A percentile compares a stretch with the other conserved stretches of the same genome.
Evolutionary conservation across 495 filamentous ascomycete species (phyloP).

Genomic region (Aspergillus egyptiacus): DNA sequence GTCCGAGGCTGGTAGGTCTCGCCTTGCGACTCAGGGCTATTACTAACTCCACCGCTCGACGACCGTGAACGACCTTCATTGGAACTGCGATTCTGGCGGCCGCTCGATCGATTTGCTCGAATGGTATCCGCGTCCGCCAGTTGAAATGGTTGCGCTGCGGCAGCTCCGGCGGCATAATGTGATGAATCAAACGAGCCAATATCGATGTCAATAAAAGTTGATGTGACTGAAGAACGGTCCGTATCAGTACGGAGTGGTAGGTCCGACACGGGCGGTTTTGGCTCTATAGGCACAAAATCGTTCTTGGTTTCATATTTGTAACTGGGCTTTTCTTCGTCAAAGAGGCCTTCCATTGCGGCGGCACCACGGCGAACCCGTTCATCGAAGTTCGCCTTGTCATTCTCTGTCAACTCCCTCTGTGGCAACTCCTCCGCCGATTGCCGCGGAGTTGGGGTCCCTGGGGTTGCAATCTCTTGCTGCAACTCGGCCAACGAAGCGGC

Average conservation of each 20-base stretch:
- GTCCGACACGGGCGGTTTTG: conserved; percentile 34
- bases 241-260: conserved; percentile 45
- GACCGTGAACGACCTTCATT: conserved; percentile 33
- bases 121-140: conserved; percentile 47
- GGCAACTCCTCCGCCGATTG: conserved; percentile 23
- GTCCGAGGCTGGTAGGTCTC: conserved; percentile 28
- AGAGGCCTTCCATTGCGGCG: conserved; percentile 43
- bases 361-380: conserved; percentile 45
- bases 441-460: conserved; percentile 15
- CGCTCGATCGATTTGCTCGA: conserved; percentile 42
- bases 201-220: conserved; percentile 45
- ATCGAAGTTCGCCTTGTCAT: conserved; percentile 42
- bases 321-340: conserved; percentile 41
- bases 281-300: conserved; percentile 40
- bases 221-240: conserved; percentile 44
- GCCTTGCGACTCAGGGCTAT: conserved; percentile 19
- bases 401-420: conserved; percentile 28
- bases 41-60: conserved; percentile 23
- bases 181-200: conserved; percentile 44
- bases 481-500: conserved; percentile 39
- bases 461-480: conserved; percentile 30
- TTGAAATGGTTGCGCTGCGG: conserved; percentile 41
- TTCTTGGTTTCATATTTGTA: conserved; percentile 46
- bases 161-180: conserved; percentile 43
- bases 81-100: conserved; percentile 32